Evolutionary conservation across 192 early-diverging fungal species (phyloP).

Genomic region (Spizellomyces sp.): DNA sequence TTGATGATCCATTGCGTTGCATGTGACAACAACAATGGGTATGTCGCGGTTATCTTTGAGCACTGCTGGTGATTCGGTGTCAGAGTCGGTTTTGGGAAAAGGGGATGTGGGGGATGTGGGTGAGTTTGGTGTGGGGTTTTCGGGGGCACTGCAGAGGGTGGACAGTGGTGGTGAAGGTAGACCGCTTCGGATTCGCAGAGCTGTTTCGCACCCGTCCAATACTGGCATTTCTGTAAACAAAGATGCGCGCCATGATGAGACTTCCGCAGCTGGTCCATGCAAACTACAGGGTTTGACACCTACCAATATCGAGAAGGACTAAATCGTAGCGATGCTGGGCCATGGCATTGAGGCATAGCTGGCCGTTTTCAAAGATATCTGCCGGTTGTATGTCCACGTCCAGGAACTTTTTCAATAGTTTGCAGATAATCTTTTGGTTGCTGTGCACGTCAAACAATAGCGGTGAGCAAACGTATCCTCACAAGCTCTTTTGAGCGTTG

Average conservation of each 20-base stretch:
- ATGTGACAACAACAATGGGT: slow-evolving; percentile 69
- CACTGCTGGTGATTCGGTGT: background rate
- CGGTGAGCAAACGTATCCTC: background rate
- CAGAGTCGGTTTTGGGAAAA: background rate
- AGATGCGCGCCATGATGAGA: background rate
- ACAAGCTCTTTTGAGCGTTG: background rate
- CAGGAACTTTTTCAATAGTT: slow-evolving; percentile 55
- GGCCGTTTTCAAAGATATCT: slow-evolving; percentile 53
- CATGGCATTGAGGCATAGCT: slow-evolving; percentile 51
- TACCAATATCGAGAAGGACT: slow-evolving; percentile 63
- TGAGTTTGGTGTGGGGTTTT: slow-evolving; percentile 5
- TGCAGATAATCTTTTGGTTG: slow-evolving; percentile 59
- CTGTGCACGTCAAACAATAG: background rate
- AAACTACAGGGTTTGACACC: background rate
- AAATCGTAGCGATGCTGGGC: slow-evolving; percentile 52
- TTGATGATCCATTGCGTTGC: slow-evolving; percentile 56
- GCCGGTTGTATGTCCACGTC: slow-evolving; percentile 45
- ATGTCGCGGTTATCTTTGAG: slow-evolving; percentile 53
- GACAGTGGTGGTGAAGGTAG: slow-evolving; percentile 13
- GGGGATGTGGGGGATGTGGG: background rate
- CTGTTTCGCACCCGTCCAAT: slow-evolving; percentile 64
- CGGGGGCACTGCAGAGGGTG: background rate
- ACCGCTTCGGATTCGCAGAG: slow-evolving; percentile 53
- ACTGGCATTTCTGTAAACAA: slow-evolving; percentile 56
- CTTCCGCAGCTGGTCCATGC: background rate